Conservation (phyloP, 2,329 filamentous ascomycete genomes). For the Clarireedia homoeocarpa region DNA sequence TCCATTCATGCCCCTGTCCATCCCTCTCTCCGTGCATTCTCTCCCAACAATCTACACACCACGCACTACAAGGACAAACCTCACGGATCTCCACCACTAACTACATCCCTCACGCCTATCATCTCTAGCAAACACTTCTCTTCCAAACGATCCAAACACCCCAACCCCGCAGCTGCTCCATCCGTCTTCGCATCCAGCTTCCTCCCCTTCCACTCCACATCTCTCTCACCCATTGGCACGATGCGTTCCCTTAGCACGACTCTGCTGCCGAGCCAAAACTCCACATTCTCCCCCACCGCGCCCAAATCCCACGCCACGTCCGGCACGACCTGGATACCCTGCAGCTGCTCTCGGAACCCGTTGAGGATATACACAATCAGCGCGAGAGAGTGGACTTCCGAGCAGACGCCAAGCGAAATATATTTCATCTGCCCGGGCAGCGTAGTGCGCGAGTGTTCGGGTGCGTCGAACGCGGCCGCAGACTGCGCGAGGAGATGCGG, state of each 20-base stretch:
- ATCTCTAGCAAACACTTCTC: slow-evolving; percentile 67
- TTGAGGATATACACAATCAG: slow-evolving; percentile 68
- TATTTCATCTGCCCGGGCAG: slow-evolving; percentile 44
- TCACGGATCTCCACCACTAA: slow-evolving; percentile 18
- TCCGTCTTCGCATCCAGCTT: slow-evolving; percentile 26
- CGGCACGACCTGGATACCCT: slow-evolving; percentile 65
- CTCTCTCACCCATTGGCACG: slow-evolving; percentile 63
- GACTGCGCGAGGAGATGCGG: slow-evolving; percentile 68
- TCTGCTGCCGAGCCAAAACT: slow-evolving; percentile 67
- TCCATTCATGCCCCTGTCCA: neutral
- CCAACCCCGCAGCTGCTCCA: slow-evolving; percentile 5
- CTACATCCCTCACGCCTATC: slow-evolving; percentile 29
- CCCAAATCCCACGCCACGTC: slow-evolving; percentile 67
- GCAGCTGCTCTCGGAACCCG: slow-evolving; percentile 47
- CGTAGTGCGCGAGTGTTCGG: slow-evolving; percentile 43
- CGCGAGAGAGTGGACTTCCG: slow-evolving; percentile 71
- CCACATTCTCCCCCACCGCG: slow-evolving; percentile 70
- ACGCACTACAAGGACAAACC: neutral
- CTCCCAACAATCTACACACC: too few relatives aligned
- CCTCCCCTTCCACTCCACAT: slow-evolving; percentile 51
- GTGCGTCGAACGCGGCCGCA: slow-evolving; percentile 61
- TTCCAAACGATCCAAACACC: slow-evolving; percentile 53
- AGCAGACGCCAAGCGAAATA: slow-evolving; percentile 65
- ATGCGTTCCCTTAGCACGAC: slow-evolving; percentile 65
- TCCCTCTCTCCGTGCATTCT: neutral